A percentile compares a stretch with the other conserved stretches of the same genome.
Conservation (phyloP, 495 filamentous ascomycete genomes). For the Physcia stellaris region DNA sequence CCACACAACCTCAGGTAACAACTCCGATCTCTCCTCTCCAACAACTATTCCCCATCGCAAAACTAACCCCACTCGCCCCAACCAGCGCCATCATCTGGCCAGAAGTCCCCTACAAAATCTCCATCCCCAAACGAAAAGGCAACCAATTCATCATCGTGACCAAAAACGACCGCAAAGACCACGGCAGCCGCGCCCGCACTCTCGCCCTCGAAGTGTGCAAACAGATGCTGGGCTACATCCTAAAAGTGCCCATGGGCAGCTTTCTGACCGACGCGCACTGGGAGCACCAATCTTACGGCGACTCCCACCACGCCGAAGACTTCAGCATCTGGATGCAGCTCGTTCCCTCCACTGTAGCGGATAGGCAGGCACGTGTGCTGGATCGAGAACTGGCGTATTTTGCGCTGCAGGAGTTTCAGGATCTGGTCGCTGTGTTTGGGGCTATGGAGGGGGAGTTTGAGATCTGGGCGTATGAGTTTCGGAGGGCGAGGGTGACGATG, state of each 20-base stretch:
- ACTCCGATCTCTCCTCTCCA: too few species aligned
- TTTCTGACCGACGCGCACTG: neutral
- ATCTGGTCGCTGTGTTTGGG: neutral
- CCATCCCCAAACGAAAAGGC: neutral
- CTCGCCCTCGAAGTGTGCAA: neutral
- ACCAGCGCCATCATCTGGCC: too few species aligned
- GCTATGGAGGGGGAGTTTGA: neutral
- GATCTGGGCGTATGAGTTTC: neutral
- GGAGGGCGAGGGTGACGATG: neutral
- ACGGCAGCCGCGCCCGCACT: neutral
- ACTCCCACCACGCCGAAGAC: neutral
- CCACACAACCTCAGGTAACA: too few species aligned
- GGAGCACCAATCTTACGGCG: slow-evolving; percentile 1
- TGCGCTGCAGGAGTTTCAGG: neutral
- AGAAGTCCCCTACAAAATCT: neutral
- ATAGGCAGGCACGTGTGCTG: neutral
- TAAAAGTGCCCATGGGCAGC: neutral
- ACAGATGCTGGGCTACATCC: neutral
- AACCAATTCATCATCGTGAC: slow-evolving; percentile 1
- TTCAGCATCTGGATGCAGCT: neutral
- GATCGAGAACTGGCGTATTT: slow-evolving; percentile 1
- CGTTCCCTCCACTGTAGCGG: neutral
- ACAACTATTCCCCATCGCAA: too few species aligned
- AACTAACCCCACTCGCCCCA: too few species aligned
- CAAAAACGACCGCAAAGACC: neutral